Evolutionary conservation across 2,329 filamentous ascomycete species (phyloP).

Genomic region (Cercospora beticola): DNA sequence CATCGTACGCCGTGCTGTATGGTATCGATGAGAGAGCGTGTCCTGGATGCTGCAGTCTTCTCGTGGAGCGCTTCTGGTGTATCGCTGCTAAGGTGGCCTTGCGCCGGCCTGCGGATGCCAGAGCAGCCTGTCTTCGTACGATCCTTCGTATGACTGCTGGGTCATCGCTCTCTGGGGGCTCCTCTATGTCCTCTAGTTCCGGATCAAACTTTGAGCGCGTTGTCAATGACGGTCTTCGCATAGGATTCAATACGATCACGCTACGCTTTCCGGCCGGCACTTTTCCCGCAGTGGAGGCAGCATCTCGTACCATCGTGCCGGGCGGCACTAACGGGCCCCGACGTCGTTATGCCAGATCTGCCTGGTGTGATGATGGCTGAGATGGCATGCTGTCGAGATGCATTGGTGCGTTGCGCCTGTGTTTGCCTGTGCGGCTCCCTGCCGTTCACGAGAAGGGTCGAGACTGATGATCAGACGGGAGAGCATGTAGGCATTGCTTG

Average conservation of each 20-base stretch:
- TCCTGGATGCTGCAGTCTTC: not conserved
- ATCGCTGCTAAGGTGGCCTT: conserved; percentile 23
- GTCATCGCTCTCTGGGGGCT: conserved; percentile 22
- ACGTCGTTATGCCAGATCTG: not conserved
- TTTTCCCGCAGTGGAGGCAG: not conserved
- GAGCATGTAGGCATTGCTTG: not conserved
- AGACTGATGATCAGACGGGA: not conserved
- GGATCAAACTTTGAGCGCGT: conserved; percentile 8
- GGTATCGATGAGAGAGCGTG: not conserved
- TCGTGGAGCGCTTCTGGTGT: conserved; percentile 15
- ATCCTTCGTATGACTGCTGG: conserved; percentile 22
- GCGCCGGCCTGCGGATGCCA: conserved; percentile 19
- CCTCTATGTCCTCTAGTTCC: conserved; percentile 5
- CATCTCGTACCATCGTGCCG: not conserved
- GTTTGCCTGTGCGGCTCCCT: not conserved
- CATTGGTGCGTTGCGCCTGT: not conserved
- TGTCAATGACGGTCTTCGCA: conserved; percentile 11
- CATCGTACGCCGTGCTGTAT: not conserved
- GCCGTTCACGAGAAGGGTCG: not conserved
- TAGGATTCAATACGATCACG: conserved; percentile 18
- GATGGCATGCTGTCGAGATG: not conserved
- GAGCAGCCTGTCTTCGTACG: conserved; percentile 23
- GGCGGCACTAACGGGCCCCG: not conserved
- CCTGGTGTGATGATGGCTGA: not conserved
- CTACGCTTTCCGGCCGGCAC: conserved; percentile 16